Evolutionary conservation across 2,329 filamentous ascomycete species (phyloP).

Genomic region (Zasmidium citrigriseum): DNA sequence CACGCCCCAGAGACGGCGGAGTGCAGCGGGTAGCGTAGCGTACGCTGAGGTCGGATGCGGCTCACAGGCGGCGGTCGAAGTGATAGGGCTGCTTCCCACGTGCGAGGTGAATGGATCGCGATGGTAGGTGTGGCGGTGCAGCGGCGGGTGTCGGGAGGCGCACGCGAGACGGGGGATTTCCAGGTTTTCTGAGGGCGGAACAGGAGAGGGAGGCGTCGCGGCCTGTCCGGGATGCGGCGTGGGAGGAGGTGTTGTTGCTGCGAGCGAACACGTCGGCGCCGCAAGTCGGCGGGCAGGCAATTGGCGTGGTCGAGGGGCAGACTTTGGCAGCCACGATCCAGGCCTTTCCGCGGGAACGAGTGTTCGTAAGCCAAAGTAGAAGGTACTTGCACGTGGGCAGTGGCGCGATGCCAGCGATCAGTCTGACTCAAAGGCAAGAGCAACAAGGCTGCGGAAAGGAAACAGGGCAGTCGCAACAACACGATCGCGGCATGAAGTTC

Average conservation of each 20-base stretch:
- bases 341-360: background rate
- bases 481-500: background rate
- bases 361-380: background rate
- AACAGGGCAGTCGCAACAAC: background rate
- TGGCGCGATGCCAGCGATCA: background rate
- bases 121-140: background rate
- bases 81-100: background rate
- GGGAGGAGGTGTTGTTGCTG: background rate
- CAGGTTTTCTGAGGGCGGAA: background rate
- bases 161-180: no score
- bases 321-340: background rate
- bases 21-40: background rate
- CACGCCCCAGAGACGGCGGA: background rate
- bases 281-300: background rate
- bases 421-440: background rate
- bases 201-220: background rate
- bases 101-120: background rate
- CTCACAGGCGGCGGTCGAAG: background rate
- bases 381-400: background rate
- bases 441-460: background rate
- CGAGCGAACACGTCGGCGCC: background rate
- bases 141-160: background rate
- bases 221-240: background rate
- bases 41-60: background rate
- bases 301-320: background rate